phyloP scores from a whole-genome alignment of 768 basidiomycete genomes.

The Lenzites betulinus region DNA sequence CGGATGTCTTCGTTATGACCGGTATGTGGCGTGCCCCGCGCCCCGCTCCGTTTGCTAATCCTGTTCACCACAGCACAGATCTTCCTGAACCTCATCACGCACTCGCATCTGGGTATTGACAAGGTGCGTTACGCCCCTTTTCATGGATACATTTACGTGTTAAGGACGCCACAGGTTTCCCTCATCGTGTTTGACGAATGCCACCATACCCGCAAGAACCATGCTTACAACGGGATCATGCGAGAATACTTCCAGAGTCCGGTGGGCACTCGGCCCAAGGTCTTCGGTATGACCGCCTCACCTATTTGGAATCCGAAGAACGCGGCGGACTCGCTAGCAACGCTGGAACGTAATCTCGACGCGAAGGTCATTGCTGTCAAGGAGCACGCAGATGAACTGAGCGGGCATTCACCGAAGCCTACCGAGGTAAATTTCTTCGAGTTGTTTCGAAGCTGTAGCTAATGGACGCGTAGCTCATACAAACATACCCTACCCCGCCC shows the following conservation, averaged over 20 bases:
- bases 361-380: slow-evolving; percentile 76
- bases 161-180: slow-evolving; percentile 43
- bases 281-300: slow-evolving; percentile 94
- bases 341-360: slow-evolving; percentile 70
- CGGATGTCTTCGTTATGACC: slow-evolving; percentile 87
- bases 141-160: neutral
- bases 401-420: slow-evolving; percentile 61
- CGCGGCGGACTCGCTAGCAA: slow-evolving; percentile 59
- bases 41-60: neutral
- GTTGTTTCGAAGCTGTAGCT: neutral
- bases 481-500: slow-evolving; percentile 56
- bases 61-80: slow-evolving; percentile 63
- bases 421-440: slow-evolving; percentile 50
- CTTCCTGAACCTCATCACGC: slow-evolving; percentile 75
- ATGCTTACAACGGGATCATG: slow-evolving; percentile 62
- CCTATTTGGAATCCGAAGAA: slow-evolving; percentile 83
- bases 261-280: slow-evolving; percentile 57
- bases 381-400: slow-evolving; percentile 66
- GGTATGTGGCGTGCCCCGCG: slow-evolving; percentile 43
- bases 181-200: slow-evolving; percentile 60
- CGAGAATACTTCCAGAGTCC: slow-evolving; percentile 53
- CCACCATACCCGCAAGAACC: slow-evolving; percentile 57
- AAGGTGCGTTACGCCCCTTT: slow-evolving; percentile 39
- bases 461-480: slow-evolving; percentile 48
- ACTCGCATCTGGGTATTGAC: slow-evolving; percentile 78